Percentiles rank a stretch among this genome's conserved stretches.
Evolutionary conservation across 257 asterid species (phyloP).

Genomic region (Thymus quinquecostatus): DNA sequence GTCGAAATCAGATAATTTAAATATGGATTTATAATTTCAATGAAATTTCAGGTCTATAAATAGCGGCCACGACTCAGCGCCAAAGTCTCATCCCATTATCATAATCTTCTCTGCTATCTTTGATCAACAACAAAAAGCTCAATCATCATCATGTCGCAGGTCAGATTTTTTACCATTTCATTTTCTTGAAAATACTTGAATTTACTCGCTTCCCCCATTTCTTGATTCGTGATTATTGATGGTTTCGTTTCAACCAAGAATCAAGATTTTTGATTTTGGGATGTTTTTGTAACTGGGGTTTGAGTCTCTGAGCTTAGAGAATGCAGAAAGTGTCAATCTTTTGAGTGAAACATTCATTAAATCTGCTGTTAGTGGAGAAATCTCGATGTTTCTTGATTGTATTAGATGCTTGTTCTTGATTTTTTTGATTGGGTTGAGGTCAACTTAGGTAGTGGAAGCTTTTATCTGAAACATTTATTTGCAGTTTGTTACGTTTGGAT

Average conservation of each 20-base stretch:
- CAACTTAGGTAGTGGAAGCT: conserved; percentile 1
- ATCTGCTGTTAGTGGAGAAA: conserved; percentile 5
- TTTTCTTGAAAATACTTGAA: background rate
- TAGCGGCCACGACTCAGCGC: conserved; percentile 31
- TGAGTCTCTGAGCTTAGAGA: conserved; percentile 2
- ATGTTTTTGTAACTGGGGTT: conserved; percentile 22
- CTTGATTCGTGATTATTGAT: conserved; percentile 20
- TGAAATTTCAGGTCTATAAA: conserved; percentile 34
- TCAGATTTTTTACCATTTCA: background rate
- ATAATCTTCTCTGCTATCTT: conserved; percentile 28
- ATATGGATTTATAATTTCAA: background rate
- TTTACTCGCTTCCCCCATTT: background rate
- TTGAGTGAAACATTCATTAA: background rate
- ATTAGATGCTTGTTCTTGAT: conserved; percentile 2
- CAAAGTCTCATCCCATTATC: conserved; percentile 37
- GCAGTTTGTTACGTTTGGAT: conserved; percentile 8
- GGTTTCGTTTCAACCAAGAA: conserved; percentile 15
- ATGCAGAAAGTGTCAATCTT: conserved; percentile 12
- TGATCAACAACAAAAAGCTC: conserved; percentile 19
- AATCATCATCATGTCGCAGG: conserved; percentile 47
- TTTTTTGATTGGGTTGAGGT: conserved; percentile 1
- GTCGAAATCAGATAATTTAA: conserved; percentile 14
- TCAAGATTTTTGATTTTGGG: conserved; percentile 10
- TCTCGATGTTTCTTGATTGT: conserved; percentile 1
- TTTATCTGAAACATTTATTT: background rate